phyloP scores from a whole-genome alignment of 345 rosid species.

The Erysimum cheiranthoides region DNA sequence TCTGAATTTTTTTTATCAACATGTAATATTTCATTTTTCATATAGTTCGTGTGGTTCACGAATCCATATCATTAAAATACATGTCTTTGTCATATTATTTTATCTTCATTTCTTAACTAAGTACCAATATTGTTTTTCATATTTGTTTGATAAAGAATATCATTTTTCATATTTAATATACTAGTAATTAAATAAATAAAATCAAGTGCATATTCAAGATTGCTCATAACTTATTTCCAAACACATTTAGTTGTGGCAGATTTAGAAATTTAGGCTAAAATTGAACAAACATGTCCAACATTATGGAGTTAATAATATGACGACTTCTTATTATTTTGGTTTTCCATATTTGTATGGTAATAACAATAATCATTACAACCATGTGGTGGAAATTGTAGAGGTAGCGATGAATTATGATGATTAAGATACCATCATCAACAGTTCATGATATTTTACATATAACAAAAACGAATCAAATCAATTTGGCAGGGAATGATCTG shows the following conservation, averaged over 20 bases:
- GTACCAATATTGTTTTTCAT: background rate
- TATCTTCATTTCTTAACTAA: background rate
- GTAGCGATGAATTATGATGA: slow-evolving; percentile 1
- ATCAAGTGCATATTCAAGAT: background rate
- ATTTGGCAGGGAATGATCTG: slow-evolving; percentile 6
- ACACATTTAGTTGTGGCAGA: background rate
- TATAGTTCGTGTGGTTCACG: background rate
- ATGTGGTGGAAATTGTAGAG: slow-evolving; percentile 12
- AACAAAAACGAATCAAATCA: background rate
- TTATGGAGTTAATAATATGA: slow-evolving; percentile 6
- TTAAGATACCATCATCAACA: slow-evolving; percentile 30
- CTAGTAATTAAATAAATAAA: background rate
- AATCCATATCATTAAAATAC: too few relatives aligned
- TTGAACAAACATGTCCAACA: background rate
- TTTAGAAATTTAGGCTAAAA: slow-evolving; percentile 2
- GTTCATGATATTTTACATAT: slow-evolving; percentile 9
- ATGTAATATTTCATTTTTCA: too few relatives aligned
- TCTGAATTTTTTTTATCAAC: too few relatives aligned
- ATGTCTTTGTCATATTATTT: background rate
- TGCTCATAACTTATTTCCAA: background rate
- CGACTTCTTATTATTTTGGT: background rate
- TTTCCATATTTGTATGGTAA: background rate
- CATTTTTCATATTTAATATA: too few relatives aligned
- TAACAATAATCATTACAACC: slow-evolving; percentile 8
- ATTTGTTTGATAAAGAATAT: too few relatives aligned